These are phyloP conservation scores for Geotrichum phurueaensis DNA, from an alignment of 1,139 yeast genomes.

Conservation along the genomic window DNA sequence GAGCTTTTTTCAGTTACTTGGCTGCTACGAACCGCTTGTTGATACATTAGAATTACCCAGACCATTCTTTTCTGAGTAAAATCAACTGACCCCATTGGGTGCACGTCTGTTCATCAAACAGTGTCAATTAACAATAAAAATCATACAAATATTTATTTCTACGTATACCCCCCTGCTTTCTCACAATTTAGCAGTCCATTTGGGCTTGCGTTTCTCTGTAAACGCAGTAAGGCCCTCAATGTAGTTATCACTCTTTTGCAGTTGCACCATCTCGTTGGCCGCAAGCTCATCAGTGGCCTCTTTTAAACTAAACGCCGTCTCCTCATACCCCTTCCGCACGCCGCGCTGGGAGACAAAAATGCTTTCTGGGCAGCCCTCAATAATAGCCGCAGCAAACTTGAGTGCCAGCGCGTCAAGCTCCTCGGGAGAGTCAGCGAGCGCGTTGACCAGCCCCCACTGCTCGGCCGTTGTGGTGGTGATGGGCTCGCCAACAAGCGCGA, in stretches of 20 bases:
- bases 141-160: neutral
- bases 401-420: conserved; percentile 30
- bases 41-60: no score
- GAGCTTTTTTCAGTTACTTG: no score
- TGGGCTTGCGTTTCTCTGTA: conserved; percentile 28
- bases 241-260: conserved; percentile 12
- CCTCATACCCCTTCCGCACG: conserved; percentile 28
- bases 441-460: conserved; percentile 32
- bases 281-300: conserved; percentile 4
- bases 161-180: neutral
- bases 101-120: no score
- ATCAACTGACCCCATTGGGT: no score
- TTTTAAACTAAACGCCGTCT: conserved; percentile 20
- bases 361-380: conserved; percentile 31
- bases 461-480: conserved; percentile 28
- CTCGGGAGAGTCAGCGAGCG: conserved; percentile 24
- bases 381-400: conserved; percentile 26
- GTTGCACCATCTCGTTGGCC: neutral
- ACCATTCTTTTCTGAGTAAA: no score
- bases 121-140: neutral
- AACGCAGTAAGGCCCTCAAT: conserved; percentile 24
- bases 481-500: conserved; percentile 32
- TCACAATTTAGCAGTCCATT: conserved; percentile 22
- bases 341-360: conserved; percentile 27
- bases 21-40: no score